phyloP scores from a whole-genome alignment of 371 early-diverging fungal genomes.

The Parasitella parasitica region DNA sequence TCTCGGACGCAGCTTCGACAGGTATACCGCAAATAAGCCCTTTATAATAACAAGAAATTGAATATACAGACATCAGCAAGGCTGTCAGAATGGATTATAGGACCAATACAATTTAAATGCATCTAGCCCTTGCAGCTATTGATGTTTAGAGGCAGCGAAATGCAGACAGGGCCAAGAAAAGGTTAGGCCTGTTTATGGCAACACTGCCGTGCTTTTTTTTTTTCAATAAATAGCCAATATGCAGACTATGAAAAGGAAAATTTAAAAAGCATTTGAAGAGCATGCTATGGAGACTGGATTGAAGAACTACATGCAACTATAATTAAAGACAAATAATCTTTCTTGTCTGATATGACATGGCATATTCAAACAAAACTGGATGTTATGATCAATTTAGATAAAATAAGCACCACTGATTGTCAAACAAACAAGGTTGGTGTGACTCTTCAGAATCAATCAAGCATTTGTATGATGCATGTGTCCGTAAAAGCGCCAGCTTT shows the following conservation, averaged over 20 bases:
- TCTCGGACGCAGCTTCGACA: constrained; percentile 46
- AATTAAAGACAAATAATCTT: constrained; percentile 30
- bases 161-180: constrained; percentile 27
- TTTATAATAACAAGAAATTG: too few relatives aligned
- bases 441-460: constrained; percentile 33
- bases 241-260: constrained; percentile 30
- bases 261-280: constrained; percentile 32
- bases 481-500: constrained; percentile 36
- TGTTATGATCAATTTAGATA: constrained; percentile 8
- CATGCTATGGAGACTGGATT: constrained; percentile 32
- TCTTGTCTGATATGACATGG: constrained; percentile 31
- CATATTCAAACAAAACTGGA: constrained; percentile 33
- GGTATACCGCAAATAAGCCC: too few relatives aligned
- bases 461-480: constrained; percentile 31
- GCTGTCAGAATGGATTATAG: constrained; percentile 52
- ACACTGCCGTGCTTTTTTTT: constrained; percentile 41
- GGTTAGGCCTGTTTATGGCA: constrained; percentile 30
- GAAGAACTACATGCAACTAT: constrained; percentile 23
- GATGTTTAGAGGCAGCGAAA: constrained; percentile 43
- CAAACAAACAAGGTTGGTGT: constrained; percentile 31
- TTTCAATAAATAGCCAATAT: constrained; percentile 29
- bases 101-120: constrained; percentile 34
- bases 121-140: constrained; percentile 43
- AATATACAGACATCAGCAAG: constrained; percentile 47
- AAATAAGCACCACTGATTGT: neutral